phyloP scores from a whole-genome alignment of 345 rosid species.

The Chamaenerion angustifolium region DNA sequence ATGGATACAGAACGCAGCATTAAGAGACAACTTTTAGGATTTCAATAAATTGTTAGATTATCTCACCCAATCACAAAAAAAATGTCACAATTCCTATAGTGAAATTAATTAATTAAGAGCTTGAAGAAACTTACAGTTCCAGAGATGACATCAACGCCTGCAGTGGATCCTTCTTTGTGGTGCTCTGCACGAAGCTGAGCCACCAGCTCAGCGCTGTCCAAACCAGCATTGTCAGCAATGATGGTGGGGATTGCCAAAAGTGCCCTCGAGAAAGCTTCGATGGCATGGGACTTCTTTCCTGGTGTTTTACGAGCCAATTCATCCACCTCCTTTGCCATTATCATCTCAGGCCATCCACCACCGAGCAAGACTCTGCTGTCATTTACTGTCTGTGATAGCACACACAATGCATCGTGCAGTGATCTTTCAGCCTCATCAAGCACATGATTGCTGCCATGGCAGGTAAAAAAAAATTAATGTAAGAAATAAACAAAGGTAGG shows the following conservation, averaged over 20 bases:
- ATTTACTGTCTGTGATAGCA: conserved; percentile 86
- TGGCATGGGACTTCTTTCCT: conserved; percentile 92
- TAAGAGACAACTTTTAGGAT: too few species aligned
- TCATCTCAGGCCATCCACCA: conserved; percentile 99
- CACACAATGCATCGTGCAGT: conserved; percentile 90
- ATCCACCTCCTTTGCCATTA: conserved; percentile 95
- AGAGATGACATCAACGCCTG: conserved; percentile 81
- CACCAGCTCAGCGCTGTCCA: conserved; percentile 91
- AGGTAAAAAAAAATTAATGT: not conserved
- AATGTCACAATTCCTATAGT: too few species aligned
- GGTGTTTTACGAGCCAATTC: conserved; percentile 88
- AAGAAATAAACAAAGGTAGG: not conserved
- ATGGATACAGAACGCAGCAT: conserved; percentile 1
- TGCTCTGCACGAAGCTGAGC: conserved; percentile 98
- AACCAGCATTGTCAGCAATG: conserved; percentile 94
- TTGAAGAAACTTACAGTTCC: conserved; percentile 63
- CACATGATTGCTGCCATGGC: conserved; percentile 64
- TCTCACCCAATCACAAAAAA: too few species aligned
- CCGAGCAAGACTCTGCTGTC: conserved; percentile 87
- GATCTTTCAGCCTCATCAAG: conserved; percentile 99
- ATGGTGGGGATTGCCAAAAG: conserved; percentile 75
- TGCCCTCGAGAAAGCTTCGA: conserved; percentile 85
- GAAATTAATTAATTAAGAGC: too few species aligned
- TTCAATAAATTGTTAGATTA: too few species aligned
- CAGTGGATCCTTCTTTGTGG: conserved; percentile 60